Conservation (phyloP, 1,139 yeast species). For the Arxiozyma slooffiae region DNA sequence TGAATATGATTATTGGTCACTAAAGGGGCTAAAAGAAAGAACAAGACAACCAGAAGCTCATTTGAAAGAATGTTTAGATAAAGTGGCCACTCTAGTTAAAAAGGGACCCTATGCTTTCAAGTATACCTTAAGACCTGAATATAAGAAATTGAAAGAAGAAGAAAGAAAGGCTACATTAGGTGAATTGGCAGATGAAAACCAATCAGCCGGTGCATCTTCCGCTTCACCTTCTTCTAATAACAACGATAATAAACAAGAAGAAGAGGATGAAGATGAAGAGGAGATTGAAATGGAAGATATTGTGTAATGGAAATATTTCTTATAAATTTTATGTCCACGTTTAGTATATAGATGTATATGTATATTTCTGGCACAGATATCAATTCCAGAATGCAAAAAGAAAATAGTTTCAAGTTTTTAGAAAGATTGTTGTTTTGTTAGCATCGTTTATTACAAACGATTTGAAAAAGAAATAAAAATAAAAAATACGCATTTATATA, state of each 20-base stretch:
- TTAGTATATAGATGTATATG: background rate
- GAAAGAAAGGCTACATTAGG: slow-evolving; percentile 63
- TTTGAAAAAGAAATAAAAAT: background rate
- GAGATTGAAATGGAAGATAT: slow-evolving; percentile 38
- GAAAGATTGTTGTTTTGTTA: background rate
- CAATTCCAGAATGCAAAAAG: background rate
- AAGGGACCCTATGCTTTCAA: slow-evolving; percentile 94
- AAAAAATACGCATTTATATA: no score
- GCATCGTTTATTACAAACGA: background rate
- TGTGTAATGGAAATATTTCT: slow-evolving; percentile 13
- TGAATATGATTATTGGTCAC: slow-evolving; percentile 93
- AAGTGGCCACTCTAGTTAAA: slow-evolving; percentile 80
- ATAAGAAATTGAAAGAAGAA: slow-evolving; percentile 67
- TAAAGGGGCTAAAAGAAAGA: slow-evolving; percentile 87
- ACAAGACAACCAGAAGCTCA: slow-evolving; percentile 94
- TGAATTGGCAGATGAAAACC: slow-evolving; percentile 43
- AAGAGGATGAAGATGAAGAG: slow-evolving; percentile 31
- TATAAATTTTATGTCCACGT: background rate
- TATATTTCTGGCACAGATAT: background rate
- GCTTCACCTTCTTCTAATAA: slow-evolving; percentile 28
- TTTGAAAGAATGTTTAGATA: slow-evolving; percentile 80
- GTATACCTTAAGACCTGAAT: slow-evolving; percentile 83
- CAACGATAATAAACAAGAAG: slow-evolving; percentile 12
- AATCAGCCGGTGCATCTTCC: slow-evolving; percentile 17
- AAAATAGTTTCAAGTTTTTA: background rate